Conservation (phyloP, 1,284 basidiomycete genomes). For the Microbotryomycetes sp. region DNA sequence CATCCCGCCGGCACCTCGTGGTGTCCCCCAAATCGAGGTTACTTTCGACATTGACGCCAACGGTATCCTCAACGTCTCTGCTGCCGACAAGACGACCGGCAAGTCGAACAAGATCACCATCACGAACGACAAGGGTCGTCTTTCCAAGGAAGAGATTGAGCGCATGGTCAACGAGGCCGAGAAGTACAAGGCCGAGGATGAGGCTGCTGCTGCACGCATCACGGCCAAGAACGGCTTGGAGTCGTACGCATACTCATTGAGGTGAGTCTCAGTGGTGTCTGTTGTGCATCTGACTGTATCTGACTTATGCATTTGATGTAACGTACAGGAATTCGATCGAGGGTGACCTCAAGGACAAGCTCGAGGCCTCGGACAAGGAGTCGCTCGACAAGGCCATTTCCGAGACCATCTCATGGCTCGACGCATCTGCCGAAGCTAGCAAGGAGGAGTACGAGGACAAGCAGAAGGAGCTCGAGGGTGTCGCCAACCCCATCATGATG, state of each 20-base stretch:
- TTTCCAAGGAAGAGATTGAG: slow-evolving; percentile 88
- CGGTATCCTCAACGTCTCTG: slow-evolving; percentile 90
- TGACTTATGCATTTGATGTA: too few species aligned
- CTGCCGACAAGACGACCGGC: slow-evolving; percentile 87
- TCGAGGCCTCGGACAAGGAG: slow-evolving; percentile 76
- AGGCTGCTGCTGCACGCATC: slow-evolving; percentile 56
- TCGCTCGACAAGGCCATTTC: slow-evolving; percentile 77
- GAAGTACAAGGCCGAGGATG: slow-evolving; percentile 71
- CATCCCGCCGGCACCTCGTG: slow-evolving; percentile 93
- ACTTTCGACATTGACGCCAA: slow-evolving; percentile 98
- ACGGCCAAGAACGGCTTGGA: slow-evolving; percentile 57
- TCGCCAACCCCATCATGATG: slow-evolving; percentile 78
- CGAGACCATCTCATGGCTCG: slow-evolving; percentile 83
- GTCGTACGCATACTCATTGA: slow-evolving; percentile 54
- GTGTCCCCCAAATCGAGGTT: slow-evolving; percentile 82
- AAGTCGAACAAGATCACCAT: slow-evolving; percentile 86
- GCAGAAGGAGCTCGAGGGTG: slow-evolving; percentile 89
- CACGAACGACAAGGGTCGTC: slow-evolving; percentile 91
- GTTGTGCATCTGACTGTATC: too few species aligned
- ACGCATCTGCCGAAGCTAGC: slow-evolving; percentile 76
- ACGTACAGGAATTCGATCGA: slow-evolving; percentile 78
- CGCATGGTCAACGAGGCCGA: slow-evolving; percentile 98
- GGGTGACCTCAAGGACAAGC: slow-evolving; percentile 59
- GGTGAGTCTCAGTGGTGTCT: too few species aligned
- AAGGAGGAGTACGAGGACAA: slow-evolving; percentile 94